Percentiles rank a stretch among this genome's conserved stretches.
phyloP scores from a whole-genome alignment of 2,329 filamentous ascomycete species.

The Xylariaceae sp. region DNA sequence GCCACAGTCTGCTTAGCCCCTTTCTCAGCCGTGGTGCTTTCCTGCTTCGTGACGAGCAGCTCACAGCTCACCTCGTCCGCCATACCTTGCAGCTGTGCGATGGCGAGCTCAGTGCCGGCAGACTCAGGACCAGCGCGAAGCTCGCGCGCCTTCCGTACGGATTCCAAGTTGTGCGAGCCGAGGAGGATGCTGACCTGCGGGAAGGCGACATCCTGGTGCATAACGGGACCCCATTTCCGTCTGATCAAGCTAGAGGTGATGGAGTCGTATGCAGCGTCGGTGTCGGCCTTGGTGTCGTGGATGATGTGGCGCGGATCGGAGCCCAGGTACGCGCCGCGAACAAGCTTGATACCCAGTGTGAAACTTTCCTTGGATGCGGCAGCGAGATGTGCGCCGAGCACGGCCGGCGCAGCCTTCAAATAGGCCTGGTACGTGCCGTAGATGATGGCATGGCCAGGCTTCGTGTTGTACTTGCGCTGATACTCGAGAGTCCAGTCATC shows the following conservation, averaged over 20 bases:
- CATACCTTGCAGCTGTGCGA: constrained; percentile 90
- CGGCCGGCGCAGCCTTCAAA: constrained; percentile 56
- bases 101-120: constrained; percentile 44
- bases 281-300: constrained; percentile 65
- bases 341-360: constrained; percentile 67
- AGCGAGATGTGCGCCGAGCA: constrained; percentile 55
- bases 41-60: constrained; percentile 35
- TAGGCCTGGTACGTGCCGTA: constrained; percentile 80
- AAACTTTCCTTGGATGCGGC: constrained; percentile 56
- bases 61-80: constrained; percentile 82
- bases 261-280: constrained; percentile 66
- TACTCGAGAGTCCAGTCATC: constrained; percentile 75
- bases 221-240: constrained; percentile 52
- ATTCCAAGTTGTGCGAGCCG: constrained; percentile 76
- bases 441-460: constrained; percentile 57
- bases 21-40: background rate
- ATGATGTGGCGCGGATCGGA: constrained; percentile 66
- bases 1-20: background rate
- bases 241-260: constrained; percentile 63
- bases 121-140: constrained; percentile 44
- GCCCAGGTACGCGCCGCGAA: constrained; percentile 68
- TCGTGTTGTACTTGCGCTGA: constrained; percentile 69
- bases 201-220: constrained; percentile 45
- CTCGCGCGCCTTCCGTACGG: constrained; percentile 54
- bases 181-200: constrained; percentile 62